Evolutionary conservation across 768 basidiomycete genomes (phyloP), one percentile per base, ranked within the genome.

Genomic region (Mycena amicta): DNA sequence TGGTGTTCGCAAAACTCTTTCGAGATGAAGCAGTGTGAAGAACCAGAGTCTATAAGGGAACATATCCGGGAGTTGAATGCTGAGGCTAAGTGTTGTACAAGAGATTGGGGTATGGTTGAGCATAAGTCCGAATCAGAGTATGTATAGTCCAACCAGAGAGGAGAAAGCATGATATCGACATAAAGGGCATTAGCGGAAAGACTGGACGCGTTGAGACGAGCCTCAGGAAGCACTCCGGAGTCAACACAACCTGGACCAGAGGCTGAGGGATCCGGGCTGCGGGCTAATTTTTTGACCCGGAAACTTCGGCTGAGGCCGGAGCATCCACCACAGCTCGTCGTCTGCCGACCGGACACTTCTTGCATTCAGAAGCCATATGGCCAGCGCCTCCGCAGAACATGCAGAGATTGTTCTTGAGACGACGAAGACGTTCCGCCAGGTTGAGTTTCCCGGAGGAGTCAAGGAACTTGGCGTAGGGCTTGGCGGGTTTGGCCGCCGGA

Each of bases 311-410:
- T 2, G 12, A 41, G 3, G 33, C 15, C 1, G 33, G 4, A 11
- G 46, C 18, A 15, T 16, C 20, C 0, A 20, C 18, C 12, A 30
- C n/a, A n/a, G 39, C 53, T 31, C 4, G 5, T 16, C 53, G 23
- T 16, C 16, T 6, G 27, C 33, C n/a, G 13, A 2, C 11, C 4
- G 49, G 28, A 1, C 25, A 26, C 55, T 57, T 57, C 27, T 23
- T 20, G 60, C 77, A 77, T 31, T 70, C 60, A 1, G 54, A 27
- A 20, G 65, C 65, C 1, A 33, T 39, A 55, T 78, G 76, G 16
- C 67, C 63, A 13, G 67, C 65, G 25, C 64, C 52, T 2, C 74
- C 72, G 49, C 77, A 79, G 50, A 75, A 77, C 41, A 71, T 50
- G 64, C 77, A 78, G 2, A 78, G 67, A 20, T 65, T 62, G 1